A percentile compares a stretch with the other conserved stretches of the same genome.
Evolutionary conservation across 2,329 filamentous ascomycete genomes (phyloP).

Genomic region (Pestalotiopsis sp.): DNA sequence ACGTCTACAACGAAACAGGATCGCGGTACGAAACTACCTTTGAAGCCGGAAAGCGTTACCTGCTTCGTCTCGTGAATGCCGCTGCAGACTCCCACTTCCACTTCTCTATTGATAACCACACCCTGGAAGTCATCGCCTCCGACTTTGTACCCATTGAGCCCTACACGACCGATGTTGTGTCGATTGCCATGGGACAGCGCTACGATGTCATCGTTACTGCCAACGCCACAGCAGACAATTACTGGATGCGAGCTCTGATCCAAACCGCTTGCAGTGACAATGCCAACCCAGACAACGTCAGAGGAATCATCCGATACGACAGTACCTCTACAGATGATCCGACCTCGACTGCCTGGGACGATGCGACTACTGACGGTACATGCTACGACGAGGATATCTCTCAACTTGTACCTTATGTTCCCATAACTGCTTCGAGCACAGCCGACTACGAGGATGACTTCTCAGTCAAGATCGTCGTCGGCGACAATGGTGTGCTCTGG

Average conservation of each 20-base stretch:
- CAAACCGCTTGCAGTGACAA: slow-evolving; percentile 44
- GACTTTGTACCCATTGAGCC: slow-evolving; percentile 62
- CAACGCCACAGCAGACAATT: slow-evolving; percentile 40
- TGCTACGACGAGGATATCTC: slow-evolving; percentile 39
- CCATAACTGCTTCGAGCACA: slow-evolving; percentile 32
- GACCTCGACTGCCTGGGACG: slow-evolving; percentile 21
- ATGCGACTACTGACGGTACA: slow-evolving; percentile 16
- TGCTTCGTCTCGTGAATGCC: slow-evolving; percentile 47
- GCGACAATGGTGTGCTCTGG: slow-evolving; percentile 42
- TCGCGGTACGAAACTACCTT: slow-evolving; percentile 40
- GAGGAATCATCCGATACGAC: slow-evolving; percentile 49
- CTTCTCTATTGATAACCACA: slow-evolving; percentile 59
- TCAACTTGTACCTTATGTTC: slow-evolving; percentile 35
- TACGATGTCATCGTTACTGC: slow-evolving; percentile 50
- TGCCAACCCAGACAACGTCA: slow-evolving; percentile 42
- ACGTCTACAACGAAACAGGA: slow-evolving; percentile 34
- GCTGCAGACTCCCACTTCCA: slow-evolving; percentile 45
- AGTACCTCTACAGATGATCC: slow-evolving; percentile 20
- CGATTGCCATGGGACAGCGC: slow-evolving; percentile 36
- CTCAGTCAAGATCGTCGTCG: slow-evolving; percentile 19
- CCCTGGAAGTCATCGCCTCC: slow-evolving; percentile 55
- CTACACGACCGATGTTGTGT: slow-evolving; percentile 48
- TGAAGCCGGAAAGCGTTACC: slow-evolving; percentile 43
- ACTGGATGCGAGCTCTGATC: slow-evolving; percentile 51
- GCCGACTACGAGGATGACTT: slow-evolving; percentile 19